These are phyloP conservation scores for Guadua angustifolia DNA, from an alignment of 176 grass and related monocot species.

Conservation along the genomic window DNA sequence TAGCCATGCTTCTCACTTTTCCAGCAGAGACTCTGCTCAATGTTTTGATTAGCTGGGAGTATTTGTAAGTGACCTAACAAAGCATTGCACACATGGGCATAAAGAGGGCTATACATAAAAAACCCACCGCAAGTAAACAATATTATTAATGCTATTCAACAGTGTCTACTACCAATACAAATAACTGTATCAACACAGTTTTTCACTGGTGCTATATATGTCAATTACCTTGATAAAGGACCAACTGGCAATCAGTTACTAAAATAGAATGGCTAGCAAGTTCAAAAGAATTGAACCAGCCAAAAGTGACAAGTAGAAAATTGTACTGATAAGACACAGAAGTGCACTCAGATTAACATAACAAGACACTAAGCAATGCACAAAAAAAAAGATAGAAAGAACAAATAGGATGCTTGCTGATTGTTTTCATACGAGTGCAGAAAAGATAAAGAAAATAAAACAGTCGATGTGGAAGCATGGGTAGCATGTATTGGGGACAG, in stretches of 20 bases:
- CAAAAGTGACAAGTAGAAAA: background rate
- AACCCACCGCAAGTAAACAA: background rate
- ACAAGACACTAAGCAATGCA: background rate
- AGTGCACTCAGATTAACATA: background rate
- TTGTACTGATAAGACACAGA: background rate
- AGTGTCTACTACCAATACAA: background rate
- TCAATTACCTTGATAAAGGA: background rate
- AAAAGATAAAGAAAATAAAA: background rate
- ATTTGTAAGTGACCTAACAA: background rate
- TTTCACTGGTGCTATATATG: background rate
- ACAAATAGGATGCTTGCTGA: background rate
- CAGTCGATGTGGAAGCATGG: background rate
- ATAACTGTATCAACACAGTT: background rate
- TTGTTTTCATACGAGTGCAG: background rate
- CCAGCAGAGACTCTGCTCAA: constrained; percentile 90
- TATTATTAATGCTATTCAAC: background rate
- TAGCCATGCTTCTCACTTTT: constrained; percentile 60
- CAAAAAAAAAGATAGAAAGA: background rate
- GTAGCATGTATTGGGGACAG: background rate
- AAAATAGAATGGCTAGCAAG: background rate
- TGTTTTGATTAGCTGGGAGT: constrained; percentile 80
- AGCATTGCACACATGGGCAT: background rate
- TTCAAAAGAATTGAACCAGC: background rate
- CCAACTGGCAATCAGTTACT: background rate
- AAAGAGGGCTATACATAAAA: background rate